phyloP scores from a whole-genome alignment of 345 rosid genomes.

The Draba incana region DNA sequence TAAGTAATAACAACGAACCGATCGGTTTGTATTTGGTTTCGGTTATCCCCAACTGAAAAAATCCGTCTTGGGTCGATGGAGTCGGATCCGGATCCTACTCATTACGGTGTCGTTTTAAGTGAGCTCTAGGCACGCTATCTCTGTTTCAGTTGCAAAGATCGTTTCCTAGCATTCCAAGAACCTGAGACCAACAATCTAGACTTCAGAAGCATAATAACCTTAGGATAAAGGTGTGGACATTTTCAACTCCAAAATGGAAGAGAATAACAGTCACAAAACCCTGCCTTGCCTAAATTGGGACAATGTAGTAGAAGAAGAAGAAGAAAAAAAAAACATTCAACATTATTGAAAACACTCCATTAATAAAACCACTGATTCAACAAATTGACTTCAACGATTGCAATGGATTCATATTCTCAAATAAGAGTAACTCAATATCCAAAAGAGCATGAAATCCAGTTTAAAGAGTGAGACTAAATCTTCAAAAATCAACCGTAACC shows the following conservation, averaged over 20 bases:
- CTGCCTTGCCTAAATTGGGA: too few relatives aligned
- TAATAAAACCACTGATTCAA: background rate
- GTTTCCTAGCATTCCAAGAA: slow-evolving; percentile 5
- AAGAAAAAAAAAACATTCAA: background rate
- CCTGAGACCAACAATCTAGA: slow-evolving; percentile 6
- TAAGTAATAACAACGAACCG: background rate
- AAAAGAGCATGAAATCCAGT: background rate
- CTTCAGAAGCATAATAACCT: slow-evolving; percentile 8
- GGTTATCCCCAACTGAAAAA: too few relatives aligned
- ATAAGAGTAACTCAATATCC: background rate
- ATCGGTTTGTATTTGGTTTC: too few relatives aligned
- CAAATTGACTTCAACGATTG: background rate
- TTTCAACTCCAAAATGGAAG: background rate
- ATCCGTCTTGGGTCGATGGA: too few relatives aligned
- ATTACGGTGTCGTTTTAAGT: too few relatives aligned
- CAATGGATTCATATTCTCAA: background rate
- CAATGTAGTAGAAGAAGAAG: too few relatives aligned
- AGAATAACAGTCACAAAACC: slow-evolving; percentile 7
- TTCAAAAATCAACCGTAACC: background rate
- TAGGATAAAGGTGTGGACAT: background rate
- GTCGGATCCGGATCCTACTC: too few relatives aligned
- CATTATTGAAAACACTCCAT: background rate
- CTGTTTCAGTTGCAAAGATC: too few relatives aligned
- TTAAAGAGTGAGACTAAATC: background rate
- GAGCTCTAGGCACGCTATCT: too few relatives aligned